These are phyloP conservation scores for Panaeolus cyanescens DNA, from an alignment of 768 basidiomycete genomes.

Conservation along the genomic window DNA sequence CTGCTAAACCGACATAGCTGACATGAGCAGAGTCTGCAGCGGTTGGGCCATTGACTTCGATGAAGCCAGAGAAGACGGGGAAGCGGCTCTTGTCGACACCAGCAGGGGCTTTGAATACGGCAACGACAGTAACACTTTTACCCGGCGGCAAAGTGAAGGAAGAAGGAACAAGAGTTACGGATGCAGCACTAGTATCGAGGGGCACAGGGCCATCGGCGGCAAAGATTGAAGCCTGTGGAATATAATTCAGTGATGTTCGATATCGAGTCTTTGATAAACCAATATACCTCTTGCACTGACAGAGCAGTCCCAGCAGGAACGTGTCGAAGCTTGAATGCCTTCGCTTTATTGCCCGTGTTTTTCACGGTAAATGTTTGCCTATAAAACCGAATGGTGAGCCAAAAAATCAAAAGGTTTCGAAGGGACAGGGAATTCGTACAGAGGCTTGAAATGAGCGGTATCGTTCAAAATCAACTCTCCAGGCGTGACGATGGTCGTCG, in stretches of 20 bases:
- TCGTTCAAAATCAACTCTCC: constrained; percentile 65
- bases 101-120: constrained; percentile 47
- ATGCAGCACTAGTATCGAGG: constrained; percentile 42
- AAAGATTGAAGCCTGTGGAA: constrained; percentile 37
- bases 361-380: constrained; percentile 49
- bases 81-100: constrained; percentile 41
- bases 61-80: constrained; percentile 62
- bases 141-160: constrained; percentile 46
- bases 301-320: constrained; percentile 56
- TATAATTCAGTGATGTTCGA: background rate
- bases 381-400: background rate
- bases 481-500: constrained; percentile 51
- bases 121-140: constrained; percentile 36
- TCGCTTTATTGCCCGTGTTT: constrained; percentile 44
- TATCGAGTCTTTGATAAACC: background rate
- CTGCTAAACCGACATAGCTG: constrained; percentile 45
- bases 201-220: constrained; percentile 50
- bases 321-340: constrained; percentile 49
- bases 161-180: constrained; percentile 42
- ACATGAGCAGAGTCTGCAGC: constrained; percentile 36
- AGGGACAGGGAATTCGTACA: constrained; percentile 28
- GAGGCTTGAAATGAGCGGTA: constrained; percentile 49
- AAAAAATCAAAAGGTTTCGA: constrained; percentile 6
- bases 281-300: constrained; percentile 40
- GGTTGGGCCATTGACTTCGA: constrained; percentile 37